phyloP scores from a whole-genome alignment of 169 alveolate species.

The Toxoplasma gondii region DNA sequence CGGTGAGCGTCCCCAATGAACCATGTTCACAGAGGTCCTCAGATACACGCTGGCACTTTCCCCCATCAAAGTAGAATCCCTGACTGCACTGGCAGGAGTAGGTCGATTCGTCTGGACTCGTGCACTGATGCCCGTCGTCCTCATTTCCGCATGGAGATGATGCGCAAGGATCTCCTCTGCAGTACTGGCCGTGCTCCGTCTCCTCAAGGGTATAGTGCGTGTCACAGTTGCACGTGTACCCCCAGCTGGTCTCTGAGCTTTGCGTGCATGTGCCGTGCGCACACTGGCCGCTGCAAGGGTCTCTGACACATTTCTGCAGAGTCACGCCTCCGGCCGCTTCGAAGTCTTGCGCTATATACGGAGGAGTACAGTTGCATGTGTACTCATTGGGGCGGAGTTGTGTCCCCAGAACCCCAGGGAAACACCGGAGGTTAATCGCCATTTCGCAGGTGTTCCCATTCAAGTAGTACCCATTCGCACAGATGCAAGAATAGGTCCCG shows the following conservation, averaged over 20 bases:
- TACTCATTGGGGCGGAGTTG: not conserved
- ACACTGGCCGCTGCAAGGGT: not conserved
- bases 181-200: not conserved
- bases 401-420: not conserved
- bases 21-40: not conserved
- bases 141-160: not conserved
- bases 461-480: not conserved
- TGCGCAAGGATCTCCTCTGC: not conserved
- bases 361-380: not conserved
- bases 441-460: not conserved
- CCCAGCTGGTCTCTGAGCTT: not conserved
- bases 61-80: conserved; percentile 20
- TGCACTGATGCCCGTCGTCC: not conserved
- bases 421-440: not conserved
- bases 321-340: not conserved
- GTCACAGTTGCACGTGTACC: conserved; percentile 9
- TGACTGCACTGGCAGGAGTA: not conserved
- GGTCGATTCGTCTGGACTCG: not conserved
- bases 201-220: not conserved
- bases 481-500: not conserved
- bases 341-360: not conserved
- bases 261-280: not conserved
- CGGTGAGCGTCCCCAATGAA: not conserved
- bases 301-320: not conserved
- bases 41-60: not conserved